phyloP scores from a whole-genome alignment of 2,329 filamentous ascomycete genomes.

The Colletotrichum simmondsii region DNA sequence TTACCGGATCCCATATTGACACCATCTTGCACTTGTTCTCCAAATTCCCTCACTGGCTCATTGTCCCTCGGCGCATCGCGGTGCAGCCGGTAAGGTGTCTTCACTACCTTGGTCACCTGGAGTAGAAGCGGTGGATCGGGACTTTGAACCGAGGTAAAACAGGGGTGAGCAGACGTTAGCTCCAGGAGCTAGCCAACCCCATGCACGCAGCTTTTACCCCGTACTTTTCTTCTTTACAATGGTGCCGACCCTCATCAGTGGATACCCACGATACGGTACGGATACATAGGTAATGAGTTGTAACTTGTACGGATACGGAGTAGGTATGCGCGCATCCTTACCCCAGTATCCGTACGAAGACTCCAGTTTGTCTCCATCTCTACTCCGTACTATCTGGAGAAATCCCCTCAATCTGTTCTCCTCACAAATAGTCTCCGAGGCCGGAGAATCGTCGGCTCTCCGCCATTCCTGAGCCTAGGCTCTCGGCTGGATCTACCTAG shows the following conservation, averaged over 20 bases:
- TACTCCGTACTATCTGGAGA: too few species aligned
- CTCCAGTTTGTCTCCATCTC: too few species aligned
- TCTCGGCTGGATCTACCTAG: background rate
- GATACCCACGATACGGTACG: background rate
- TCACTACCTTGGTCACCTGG: background rate
- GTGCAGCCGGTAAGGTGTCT: background rate
- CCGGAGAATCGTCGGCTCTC: background rate
- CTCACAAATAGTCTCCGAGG: background rate
- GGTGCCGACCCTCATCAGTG: background rate
- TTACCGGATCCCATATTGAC: background rate
- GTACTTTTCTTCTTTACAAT: background rate
- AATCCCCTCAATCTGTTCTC: background rate
- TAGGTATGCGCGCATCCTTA: too few species aligned
- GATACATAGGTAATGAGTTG: too few species aligned
- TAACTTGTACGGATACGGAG: too few species aligned
- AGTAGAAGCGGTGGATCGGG: background rate
- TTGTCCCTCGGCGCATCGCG: constrained; percentile 15
- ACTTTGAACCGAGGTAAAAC: constrained; percentile 28
- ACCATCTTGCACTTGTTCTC: background rate
- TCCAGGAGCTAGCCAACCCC: background rate
- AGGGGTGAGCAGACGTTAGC: background rate
- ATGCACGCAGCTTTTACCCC: background rate
- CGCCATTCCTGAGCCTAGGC: background rate
- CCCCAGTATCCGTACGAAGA: too few species aligned
- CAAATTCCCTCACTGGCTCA: background rate